Evolutionary conservation across 2,329 filamentous ascomycete genomes (phyloP).

Genomic region (Byssoonygena ceratinophila): DNA sequence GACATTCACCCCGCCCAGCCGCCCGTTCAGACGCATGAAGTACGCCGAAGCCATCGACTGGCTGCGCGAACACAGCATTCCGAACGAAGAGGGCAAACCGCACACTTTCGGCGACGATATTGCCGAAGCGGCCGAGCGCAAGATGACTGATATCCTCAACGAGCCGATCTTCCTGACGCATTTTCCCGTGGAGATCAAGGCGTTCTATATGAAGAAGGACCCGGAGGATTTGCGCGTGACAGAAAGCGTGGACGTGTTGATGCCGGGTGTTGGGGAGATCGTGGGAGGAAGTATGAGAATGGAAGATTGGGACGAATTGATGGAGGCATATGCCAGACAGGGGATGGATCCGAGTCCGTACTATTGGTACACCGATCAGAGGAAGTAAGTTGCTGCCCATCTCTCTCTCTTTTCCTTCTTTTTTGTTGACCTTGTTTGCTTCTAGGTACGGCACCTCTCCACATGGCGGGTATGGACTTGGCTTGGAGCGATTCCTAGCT

Average conservation of each 20-base stretch:
- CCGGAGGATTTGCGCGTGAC: conserved; percentile 69
- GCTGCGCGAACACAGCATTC: conserved; percentile 80
- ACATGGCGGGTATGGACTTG: conserved; percentile 87
- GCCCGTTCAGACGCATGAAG: conserved; percentile 89
- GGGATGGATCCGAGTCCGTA: conserved; percentile 75
- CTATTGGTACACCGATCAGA: conserved; percentile 98
- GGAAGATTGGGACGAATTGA: conserved; percentile 77
- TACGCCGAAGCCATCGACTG: conserved; percentile 91
- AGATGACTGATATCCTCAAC: conserved; percentile 96
- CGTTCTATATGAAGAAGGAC: conserved; percentile 98
- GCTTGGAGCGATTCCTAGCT: conserved; percentile 68
- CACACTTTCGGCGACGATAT: conserved; percentile 96
- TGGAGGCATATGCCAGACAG: conserved; percentile 78
- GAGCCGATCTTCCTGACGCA: conserved; percentile 90
- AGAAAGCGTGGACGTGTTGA: conserved; percentile 74
- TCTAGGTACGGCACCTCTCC: conserved; percentile 76
- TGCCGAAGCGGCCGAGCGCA: conserved; percentile 89
- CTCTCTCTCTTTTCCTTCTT: not conserved
- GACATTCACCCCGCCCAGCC: conserved; percentile 65
- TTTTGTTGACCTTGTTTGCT: not conserved
- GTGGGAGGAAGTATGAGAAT: conserved; percentile 96
- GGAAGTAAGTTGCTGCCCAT: conserved; percentile 56
- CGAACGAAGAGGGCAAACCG: conserved; percentile 81
- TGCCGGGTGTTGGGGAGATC: conserved; percentile 96
- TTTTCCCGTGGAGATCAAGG: conserved; percentile 95